A percentile compares a stretch with the other conserved stretches of the same genome.
phyloP scores from a whole-genome alignment of 2,329 filamentous ascomycete genomes.

The Botrytis pseudocinerea region DNA sequence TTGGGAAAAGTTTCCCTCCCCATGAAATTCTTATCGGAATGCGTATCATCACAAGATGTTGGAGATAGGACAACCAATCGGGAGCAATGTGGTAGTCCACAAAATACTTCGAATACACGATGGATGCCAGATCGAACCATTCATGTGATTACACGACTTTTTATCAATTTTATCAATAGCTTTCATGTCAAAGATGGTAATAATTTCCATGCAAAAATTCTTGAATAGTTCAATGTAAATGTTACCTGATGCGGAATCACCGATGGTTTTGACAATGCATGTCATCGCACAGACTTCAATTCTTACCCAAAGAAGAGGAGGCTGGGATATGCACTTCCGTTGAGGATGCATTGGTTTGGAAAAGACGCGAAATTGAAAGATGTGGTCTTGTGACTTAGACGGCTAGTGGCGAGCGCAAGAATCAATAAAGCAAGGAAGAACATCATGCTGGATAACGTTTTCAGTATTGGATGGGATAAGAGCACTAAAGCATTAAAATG shows the following conservation, averaged over 20 bases:
- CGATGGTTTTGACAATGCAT: not conserved
- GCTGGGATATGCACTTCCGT: not conserved
- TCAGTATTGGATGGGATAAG: not conserved
- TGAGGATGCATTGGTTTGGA: not conserved
- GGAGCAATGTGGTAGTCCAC: constrained; percentile 8
- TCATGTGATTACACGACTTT: constrained; percentile 19
- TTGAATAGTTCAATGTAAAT: not conserved
- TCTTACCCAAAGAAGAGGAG: not conserved
- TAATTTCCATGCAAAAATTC: not conserved
- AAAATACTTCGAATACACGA: constrained; percentile 5
- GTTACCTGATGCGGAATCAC: not conserved
- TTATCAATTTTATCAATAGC: constrained; percentile 4
- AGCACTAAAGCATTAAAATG: not conserved
- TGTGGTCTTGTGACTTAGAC: constrained; percentile 9
- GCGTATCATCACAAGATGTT: constrained; percentile 4
- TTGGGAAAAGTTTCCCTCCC: constrained; percentile 10
- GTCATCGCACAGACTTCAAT: not conserved
- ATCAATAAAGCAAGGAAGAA: constrained; percentile 3
- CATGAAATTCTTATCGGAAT: constrained; percentile 10
- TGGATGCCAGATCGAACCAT: constrained; percentile 4
- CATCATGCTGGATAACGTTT: not conserved
- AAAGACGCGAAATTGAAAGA: not conserved
- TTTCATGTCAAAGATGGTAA: constrained; percentile 11
- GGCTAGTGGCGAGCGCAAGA: not conserved
- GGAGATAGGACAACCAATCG: constrained; percentile 1